These are phyloP conservation scores for Trichomonas vaginalis DNA, from an alignment of 208 protist genomes.

Conservation along the genomic window DNA sequence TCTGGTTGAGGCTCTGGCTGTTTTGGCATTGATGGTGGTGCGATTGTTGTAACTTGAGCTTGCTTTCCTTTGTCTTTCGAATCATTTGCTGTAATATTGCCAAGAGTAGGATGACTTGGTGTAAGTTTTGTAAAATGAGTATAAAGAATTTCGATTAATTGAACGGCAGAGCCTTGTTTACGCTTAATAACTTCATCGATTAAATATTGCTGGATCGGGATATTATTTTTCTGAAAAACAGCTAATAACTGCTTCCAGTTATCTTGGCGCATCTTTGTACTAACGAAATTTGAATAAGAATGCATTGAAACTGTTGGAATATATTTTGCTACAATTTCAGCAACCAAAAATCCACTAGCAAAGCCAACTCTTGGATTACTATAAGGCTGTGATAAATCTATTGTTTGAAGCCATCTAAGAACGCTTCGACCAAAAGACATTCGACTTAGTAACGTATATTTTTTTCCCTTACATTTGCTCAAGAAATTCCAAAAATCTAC, in stretches of 20 bases:
- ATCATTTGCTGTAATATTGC: not conserved
- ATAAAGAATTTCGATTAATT: conserved; percentile 2
- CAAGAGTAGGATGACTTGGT: not conserved
- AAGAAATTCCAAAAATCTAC: too few species aligned
- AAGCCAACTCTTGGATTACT: not conserved
- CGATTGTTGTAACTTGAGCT: not conserved
- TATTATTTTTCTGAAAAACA: not conserved
- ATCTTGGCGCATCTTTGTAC: not conserved
- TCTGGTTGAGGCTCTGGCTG: not conserved
- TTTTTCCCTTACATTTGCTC: too few species aligned
- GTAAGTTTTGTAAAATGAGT: not conserved
- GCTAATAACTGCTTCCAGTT: not conserved
- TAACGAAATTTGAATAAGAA: conserved; percentile 1
- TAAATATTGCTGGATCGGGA: not conserved
- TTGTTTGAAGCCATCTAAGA: not conserved
- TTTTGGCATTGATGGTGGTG: not conserved
- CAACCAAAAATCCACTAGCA: not conserved
- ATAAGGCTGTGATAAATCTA: conserved; percentile 3
- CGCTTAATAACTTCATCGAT: conserved; percentile 6
- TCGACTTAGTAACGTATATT: too few species aligned
- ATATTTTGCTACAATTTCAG: not conserved
- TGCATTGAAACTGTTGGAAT: not conserved
- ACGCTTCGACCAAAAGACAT: not conserved
- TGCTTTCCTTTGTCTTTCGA: not conserved
- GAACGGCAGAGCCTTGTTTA: not conserved